phyloP scores from a whole-genome alignment of 805 yeast species.

The Kluyveromyces nonfermentans region DNA sequence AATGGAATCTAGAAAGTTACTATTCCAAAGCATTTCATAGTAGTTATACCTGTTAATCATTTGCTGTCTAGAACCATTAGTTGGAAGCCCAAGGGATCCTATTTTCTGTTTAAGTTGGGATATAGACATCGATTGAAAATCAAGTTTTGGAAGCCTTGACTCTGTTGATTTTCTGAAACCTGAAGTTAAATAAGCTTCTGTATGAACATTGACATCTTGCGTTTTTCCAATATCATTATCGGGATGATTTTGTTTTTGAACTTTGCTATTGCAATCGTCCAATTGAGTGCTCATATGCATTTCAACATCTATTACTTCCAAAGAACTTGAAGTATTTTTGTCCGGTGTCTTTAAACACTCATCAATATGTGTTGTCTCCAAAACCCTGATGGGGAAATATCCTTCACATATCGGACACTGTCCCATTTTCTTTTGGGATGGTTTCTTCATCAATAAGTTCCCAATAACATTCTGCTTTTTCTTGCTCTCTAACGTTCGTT shows the following conservation, averaged over 20 bases:
- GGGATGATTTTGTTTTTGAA: not conserved
- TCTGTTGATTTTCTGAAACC: conserved; percentile 17
- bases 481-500: too few relatives aligned
- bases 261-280: not conserved
- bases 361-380: conserved; percentile 56
- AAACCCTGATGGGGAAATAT: conserved; percentile 41
- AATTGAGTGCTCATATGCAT: not conserved
- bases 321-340: conserved; percentile 2
- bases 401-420: conserved; percentile 62
- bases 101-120: conserved; percentile 55
- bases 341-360: conserved; percentile 37
- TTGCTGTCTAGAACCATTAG: conserved; percentile 52
- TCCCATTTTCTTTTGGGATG: conserved; percentile 25
- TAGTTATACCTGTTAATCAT: conserved; percentile 68
- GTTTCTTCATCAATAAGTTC: conserved; percentile 10
- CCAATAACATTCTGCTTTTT: conserved; percentile 7
- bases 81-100: conserved; percentile 43
- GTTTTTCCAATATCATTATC: not conserved
- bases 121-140: conserved; percentile 49
- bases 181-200: conserved; percentile 45
- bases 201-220: conserved; percentile 33
- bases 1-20: conserved; percentile 60
- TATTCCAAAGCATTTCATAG: conserved; percentile 67
- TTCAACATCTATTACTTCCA: not conserved
- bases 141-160: conserved; percentile 51